A percentile compares a stretch with the other conserved stretches of the same genome.
Evolutionary conservation across 1,284 basidiomycete genomes (phyloP).

Genomic region (Cryptococcus depauperatus): DNA sequence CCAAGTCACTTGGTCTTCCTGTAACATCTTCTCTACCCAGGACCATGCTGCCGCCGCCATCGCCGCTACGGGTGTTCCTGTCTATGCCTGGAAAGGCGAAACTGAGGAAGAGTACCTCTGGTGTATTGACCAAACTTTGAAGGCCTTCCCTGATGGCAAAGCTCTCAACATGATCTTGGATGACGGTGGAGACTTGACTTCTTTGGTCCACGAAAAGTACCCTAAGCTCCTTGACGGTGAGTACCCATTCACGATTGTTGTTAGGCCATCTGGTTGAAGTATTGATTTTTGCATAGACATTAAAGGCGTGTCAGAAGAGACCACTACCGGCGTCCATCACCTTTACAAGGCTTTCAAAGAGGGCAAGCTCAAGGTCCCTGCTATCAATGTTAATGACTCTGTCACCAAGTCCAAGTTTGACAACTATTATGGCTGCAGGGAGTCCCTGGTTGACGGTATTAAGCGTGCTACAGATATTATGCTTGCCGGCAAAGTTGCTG

Average conservation of each 20-base stretch:
- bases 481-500: conserved; percentile 98
- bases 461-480: conserved; percentile 99
- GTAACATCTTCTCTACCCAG: conserved; percentile 99
- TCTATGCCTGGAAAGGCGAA: conserved; percentile 99
- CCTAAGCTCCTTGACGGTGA: conserved; percentile 72
- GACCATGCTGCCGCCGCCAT: conserved; percentile 98
- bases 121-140: conserved; percentile 94
- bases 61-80: conserved; percentile 94
- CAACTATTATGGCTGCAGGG: conserved; percentile 87
- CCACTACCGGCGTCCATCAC: conserved; percentile 99
- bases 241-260: conserved; percentile 18
- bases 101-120: conserved; percentile 98
- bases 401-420: conserved; percentile 99
- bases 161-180: conserved; percentile 98
- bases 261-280: background rate
- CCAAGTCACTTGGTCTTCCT: conserved; percentile 98
- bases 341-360: conserved; percentile 96
- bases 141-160: conserved; percentile 61
- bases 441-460: conserved; percentile 99
- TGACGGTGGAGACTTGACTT: conserved; percentile 96
- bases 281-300: conserved; percentile 52
- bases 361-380: conserved; percentile 91
- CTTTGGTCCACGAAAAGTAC: conserved; percentile 91
- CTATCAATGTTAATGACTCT: conserved; percentile 99
- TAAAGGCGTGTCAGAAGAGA: conserved; percentile 95